phyloP scores from a whole-genome alignment of 2,329 filamentous ascomycete genomes.

The Colletotrichum incanum region DNA sequence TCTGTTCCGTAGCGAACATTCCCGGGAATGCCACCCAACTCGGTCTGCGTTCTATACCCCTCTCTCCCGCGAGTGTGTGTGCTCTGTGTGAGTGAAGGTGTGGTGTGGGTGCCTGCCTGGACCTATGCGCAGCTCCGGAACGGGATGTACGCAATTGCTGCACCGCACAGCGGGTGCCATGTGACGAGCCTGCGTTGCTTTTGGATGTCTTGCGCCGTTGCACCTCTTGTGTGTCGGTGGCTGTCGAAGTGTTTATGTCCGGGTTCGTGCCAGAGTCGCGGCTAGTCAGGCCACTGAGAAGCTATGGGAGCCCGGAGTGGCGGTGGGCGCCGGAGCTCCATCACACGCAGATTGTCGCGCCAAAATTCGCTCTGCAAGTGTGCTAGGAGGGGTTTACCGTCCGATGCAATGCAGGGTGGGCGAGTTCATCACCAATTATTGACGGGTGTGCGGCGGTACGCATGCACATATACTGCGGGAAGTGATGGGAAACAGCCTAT shows the following conservation, averaged over 20 bases:
- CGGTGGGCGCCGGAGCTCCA: conserved; percentile 33
- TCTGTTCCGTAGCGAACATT: conserved; percentile 28
- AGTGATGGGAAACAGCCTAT: conserved; percentile 39
- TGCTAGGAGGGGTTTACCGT: conserved; percentile 29
- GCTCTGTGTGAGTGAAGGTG: not conserved
- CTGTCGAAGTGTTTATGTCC: conserved; percentile 9
- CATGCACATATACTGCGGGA: conserved; percentile 40
- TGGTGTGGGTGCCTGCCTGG: conserved; percentile 19
- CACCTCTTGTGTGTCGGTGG: conserved; percentile 31
- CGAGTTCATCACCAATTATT: conserved; percentile 42
- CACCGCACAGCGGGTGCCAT: conserved; percentile 32
- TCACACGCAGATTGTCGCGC: conserved; percentile 31
- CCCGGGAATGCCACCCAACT: conserved; percentile 38
- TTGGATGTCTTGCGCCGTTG: conserved; percentile 35
- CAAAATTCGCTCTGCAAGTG: conserved; percentile 25
- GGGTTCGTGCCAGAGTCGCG: conserved; percentile 30
- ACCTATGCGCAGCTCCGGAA: conserved; percentile 36
- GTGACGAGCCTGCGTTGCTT: conserved; percentile 36
- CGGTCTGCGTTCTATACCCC: conserved; percentile 30
- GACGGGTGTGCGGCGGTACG: conserved; percentile 40
- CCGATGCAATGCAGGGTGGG: conserved; percentile 42
- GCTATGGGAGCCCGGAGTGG: conserved; percentile 25
- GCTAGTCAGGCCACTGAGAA: conserved; percentile 39
- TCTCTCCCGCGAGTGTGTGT: not conserved
- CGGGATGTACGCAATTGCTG: conserved; percentile 38